These are phyloP conservation scores for Globisporangium barbulae DNA, from an alignment of 352 stramenopile genomes.

Conservation along the genomic window DNA sequence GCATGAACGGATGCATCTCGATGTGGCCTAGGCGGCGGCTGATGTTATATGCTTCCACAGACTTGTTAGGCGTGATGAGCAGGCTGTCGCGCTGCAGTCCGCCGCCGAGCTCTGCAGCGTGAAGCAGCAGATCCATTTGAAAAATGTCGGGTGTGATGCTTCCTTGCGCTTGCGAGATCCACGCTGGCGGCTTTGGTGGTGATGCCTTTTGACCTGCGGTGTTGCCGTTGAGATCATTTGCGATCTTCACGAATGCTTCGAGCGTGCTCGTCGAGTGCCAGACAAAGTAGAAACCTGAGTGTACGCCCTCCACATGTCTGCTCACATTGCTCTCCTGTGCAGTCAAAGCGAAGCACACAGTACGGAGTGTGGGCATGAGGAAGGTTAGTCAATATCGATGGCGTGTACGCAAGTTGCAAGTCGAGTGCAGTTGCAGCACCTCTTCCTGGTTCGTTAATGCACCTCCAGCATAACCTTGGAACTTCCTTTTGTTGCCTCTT, in stretches of 20 bases:
- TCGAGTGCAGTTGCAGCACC: neutral
- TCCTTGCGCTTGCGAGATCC: constrained; percentile 28
- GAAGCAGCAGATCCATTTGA: constrained; percentile 14
- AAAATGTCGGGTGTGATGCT: constrained; percentile 23
- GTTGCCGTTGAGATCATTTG: constrained; percentile 21
- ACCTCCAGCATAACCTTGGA: neutral
- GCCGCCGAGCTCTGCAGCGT: constrained; percentile 21
- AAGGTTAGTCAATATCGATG: neutral
- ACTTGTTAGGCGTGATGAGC: constrained; percentile 25
- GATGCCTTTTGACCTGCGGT: neutral
- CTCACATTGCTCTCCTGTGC: neutral
- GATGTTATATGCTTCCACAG: constrained; percentile 23
- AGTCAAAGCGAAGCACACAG: too few relatives aligned
- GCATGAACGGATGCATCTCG: constrained; percentile 33
- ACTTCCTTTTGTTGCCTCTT: neutral
- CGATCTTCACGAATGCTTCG: constrained; percentile 20
- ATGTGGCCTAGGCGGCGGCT: constrained; percentile 26
- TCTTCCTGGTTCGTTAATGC: neutral
- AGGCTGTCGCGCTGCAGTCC: constrained; percentile 19
- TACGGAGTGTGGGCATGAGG: too few relatives aligned
- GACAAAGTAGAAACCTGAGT: constrained; percentile 12
- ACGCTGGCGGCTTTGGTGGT: constrained; percentile 13
- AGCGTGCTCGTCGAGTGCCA: constrained; percentile 13
- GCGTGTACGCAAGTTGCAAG: neutral
- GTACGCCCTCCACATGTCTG: neutral